Conservation (phyloP, 2,329 filamentous ascomycete genomes). For the Nemania serpens region DNA sequence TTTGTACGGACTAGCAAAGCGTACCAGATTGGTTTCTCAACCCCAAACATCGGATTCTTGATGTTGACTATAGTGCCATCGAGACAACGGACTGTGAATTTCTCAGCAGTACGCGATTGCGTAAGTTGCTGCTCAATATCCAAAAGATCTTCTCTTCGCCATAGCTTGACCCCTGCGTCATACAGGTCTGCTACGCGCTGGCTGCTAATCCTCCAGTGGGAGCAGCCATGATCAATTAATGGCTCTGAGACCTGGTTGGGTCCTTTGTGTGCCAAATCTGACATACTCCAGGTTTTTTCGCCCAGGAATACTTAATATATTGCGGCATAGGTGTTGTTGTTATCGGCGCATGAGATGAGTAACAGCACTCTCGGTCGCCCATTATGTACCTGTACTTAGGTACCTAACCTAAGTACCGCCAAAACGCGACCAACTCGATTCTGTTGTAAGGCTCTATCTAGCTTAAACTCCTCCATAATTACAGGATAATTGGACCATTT, state of each 20-base stretch:
- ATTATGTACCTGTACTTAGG: too few relatives aligned
- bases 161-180: conserved; percentile 6
- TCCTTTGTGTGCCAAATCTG: neutral
- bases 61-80: conserved; percentile 33
- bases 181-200: conserved; percentile 11
- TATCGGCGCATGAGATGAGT: too few relatives aligned
- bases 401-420: too few relatives aligned
- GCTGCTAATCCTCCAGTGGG: conserved; percentile 4
- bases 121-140: conserved; percentile 30
- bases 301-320: too few relatives aligned
- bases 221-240: conserved; percentile 7
- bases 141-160: conserved; percentile 6
- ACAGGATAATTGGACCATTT: too few relatives aligned
- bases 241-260: neutral
- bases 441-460: too few relatives aligned
- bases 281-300: neutral
- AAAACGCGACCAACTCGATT: too few relatives aligned
- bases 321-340: too few relatives aligned
- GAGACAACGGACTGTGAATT: conserved; percentile 36
- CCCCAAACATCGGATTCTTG: conserved; percentile 33
- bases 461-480: too few relatives aligned
- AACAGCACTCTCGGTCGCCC: too few relatives aligned
- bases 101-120: conserved; percentile 24
- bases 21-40: conserved; percentile 34
- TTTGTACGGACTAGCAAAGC: neutral